These are phyloP conservation scores for Tolypocladium endophyticum DNA, from an alignment of 2,329 filamentous ascomycete species.

Conservation along the genomic window DNA sequence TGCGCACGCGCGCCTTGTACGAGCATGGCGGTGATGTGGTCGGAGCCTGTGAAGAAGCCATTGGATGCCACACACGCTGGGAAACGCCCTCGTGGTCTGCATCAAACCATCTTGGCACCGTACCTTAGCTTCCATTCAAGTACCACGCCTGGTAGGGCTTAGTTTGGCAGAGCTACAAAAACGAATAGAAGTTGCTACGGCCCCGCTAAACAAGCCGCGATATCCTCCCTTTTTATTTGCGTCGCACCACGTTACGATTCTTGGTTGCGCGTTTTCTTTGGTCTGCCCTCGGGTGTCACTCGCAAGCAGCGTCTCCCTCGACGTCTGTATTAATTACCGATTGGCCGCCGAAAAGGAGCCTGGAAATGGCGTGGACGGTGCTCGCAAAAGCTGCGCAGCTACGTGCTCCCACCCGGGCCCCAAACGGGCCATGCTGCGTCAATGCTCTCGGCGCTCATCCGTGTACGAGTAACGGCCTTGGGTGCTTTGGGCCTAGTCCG, in stretches of 20 bases:
- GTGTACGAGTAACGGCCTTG: neutral
- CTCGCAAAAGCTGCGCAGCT: neutral
- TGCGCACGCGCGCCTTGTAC: neutral
- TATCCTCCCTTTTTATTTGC: neutral
- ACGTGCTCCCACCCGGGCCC: neutral
- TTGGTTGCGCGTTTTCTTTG: neutral
- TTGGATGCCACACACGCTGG: neutral
- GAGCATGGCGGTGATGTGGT: neutral
- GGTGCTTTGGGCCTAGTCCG: neutral
- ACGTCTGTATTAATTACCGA: neutral
- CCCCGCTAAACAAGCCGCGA: neutral
- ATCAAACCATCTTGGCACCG: neutral
- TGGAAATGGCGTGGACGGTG: neutral
- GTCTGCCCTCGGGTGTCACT: neutral
- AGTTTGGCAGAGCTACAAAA: neutral
- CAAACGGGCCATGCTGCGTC: neutral
- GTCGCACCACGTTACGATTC: neutral
- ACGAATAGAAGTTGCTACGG: neutral
- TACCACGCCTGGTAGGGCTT: neutral
- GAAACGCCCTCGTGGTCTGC: neutral
- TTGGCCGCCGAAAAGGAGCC: neutral
- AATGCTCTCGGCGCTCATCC: neutral
- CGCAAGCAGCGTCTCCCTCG: neutral
- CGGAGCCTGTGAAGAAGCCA: neutral
- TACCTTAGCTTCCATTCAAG: no score